Evolutionary conservation across 1,284 basidiomycete species (phyloP).

Genomic region (Trichosporon sp.): DNA sequence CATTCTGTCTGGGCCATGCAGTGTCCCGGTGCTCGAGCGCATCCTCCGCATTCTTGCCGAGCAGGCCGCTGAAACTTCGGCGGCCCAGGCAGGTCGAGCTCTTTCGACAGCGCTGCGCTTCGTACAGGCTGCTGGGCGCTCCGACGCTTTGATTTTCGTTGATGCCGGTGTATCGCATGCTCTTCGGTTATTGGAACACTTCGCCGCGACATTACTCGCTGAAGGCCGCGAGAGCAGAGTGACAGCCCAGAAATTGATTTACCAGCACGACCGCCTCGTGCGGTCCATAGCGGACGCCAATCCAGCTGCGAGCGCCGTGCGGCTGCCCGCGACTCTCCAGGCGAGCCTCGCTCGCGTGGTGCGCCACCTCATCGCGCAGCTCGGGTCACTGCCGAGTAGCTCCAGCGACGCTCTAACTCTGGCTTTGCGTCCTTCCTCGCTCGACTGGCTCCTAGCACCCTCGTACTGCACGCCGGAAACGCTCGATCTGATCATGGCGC

Average conservation of each 20-base stretch:
- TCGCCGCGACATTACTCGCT: not conserved
- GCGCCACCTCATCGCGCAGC: not conserved
- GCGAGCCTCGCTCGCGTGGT: not conserved
- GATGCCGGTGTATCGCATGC: not conserved
- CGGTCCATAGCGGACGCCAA: not conserved
- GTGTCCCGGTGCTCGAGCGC: not conserved
- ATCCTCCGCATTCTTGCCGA: not conserved
- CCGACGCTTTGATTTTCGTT: not conserved
- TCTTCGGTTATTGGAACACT: not conserved
- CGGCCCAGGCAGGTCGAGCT: not conserved
- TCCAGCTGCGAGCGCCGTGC: not conserved
- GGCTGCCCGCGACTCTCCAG: not conserved
- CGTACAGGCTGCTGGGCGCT: not conserved
- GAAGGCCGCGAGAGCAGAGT: not conserved
- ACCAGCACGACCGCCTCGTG: not conserved
- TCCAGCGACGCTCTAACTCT: not conserved
- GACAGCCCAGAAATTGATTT: not conserved
- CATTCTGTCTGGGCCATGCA: not conserved
- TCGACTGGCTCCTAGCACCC: constrained; percentile 3
- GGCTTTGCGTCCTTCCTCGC: not conserved
- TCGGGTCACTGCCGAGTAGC: not conserved
- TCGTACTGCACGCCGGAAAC: not conserved
- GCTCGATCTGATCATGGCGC: not conserved
- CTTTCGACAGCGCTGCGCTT: not conserved
- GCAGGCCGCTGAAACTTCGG: not conserved